Conservation (phyloP, 1,284 basidiomycete genomes). For the Malassezia caprae region DNA sequence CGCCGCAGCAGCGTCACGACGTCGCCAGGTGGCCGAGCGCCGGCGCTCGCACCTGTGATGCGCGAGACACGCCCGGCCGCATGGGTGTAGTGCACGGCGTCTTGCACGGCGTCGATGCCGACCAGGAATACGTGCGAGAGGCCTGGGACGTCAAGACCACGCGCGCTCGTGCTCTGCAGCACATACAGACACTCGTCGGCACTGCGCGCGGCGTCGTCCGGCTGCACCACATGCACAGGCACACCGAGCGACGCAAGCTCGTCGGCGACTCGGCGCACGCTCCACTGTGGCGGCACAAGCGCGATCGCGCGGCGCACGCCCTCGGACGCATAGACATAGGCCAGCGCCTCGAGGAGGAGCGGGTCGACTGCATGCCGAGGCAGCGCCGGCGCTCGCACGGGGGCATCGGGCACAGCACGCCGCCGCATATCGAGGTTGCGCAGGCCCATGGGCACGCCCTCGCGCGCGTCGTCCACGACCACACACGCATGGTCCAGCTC, state of each 20-base stretch:
- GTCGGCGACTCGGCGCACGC: conserved; percentile 22
- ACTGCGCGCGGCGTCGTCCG: background rate
- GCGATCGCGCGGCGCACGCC: conserved; percentile 29
- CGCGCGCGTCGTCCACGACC: conserved; percentile 29
- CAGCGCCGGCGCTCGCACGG: conserved; percentile 6
- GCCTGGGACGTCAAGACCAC: conserved; percentile 39
- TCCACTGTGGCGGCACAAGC: conserved; percentile 40
- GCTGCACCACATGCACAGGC: conserved; percentile 19
- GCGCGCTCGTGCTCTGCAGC: conserved; percentile 31
- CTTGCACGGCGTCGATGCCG: conserved; percentile 31
- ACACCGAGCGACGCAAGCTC: conserved; percentile 33
- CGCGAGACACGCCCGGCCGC: conserved; percentile 41
- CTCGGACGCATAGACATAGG: conserved; percentile 34
- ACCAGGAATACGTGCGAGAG: conserved; percentile 43
- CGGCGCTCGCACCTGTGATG: conserved; percentile 19
- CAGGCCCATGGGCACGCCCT: background rate
- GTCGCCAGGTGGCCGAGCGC: conserved; percentile 19
- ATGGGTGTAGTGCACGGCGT: conserved; percentile 41
- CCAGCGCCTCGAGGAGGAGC: conserved; percentile 36
- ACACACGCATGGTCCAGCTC: conserved; percentile 38
- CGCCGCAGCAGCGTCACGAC: conserved; percentile 39
- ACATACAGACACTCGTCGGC: conserved; percentile 25
- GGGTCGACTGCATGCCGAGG: conserved; percentile 28
- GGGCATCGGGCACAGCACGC: background rate
- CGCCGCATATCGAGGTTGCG: background rate